Conservation (phyloP, 805 yeast genomes). For the Candida ficus region DNA sequence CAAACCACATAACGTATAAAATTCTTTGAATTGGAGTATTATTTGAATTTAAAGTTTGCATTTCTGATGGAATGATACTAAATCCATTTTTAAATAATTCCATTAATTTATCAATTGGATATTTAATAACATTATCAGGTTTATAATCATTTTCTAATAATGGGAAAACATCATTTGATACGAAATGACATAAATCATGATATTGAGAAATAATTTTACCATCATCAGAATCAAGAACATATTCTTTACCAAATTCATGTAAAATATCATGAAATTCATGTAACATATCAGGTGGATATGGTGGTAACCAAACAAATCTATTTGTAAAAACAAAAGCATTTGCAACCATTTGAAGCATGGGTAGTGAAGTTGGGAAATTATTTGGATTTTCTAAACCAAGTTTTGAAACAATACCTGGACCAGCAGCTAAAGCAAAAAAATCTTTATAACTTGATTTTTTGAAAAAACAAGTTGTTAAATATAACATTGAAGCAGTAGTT, state of each 20-base stretch:
- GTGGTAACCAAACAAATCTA: conserved; percentile 18
- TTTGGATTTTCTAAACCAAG: conserved; percentile 14
- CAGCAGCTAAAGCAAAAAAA: conserved; percentile 15
- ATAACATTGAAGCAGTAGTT: conserved; percentile 7
- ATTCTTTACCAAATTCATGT: conserved; percentile 15
- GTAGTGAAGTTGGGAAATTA: conserved; percentile 11
- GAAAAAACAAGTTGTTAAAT: conserved; percentile 11
- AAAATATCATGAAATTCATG: conserved; percentile 16
- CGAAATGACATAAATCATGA: conserved; percentile 6
- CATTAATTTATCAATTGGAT: conserved; percentile 17
- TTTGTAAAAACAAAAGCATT: conserved; percentile 18
- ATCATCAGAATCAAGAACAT: conserved; percentile 5
- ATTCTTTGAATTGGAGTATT: conserved; percentile 12
- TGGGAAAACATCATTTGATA: conserved; percentile 6
- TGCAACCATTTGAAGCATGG: conserved; percentile 11
- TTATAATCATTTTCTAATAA: conserved; percentile 9
- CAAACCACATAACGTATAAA: conserved; percentile 16
- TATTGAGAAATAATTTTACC: conserved; percentile 7
- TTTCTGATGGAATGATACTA: conserved; percentile 13
- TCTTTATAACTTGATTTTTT: conserved; percentile 10
- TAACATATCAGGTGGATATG: conserved; percentile 15
- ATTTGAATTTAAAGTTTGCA: conserved; percentile 11
- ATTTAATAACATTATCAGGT: conserved; percentile 12
- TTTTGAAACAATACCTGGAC: conserved; percentile 17
- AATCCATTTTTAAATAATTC: conserved; percentile 16